Evolutionary conservation across 1,139 yeast genomes (phyloP).

Genomic region (Blastobotrys raffinosifermentans): DNA sequence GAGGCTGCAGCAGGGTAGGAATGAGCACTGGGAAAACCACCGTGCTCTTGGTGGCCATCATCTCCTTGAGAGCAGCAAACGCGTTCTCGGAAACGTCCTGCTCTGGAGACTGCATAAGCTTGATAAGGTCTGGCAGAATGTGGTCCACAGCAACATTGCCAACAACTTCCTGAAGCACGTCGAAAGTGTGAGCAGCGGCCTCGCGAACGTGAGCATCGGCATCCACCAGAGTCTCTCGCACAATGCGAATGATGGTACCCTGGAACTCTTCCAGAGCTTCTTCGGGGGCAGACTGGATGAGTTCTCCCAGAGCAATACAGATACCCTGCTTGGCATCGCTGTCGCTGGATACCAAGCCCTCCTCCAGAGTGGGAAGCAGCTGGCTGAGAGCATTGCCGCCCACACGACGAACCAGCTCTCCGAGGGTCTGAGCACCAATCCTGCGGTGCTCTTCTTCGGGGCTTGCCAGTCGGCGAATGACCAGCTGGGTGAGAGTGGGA

Average conservation of each 20-base stretch:
- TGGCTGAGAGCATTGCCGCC: constrained; percentile 85
- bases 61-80: constrained; percentile 80
- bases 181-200: constrained; percentile 90
- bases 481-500: constrained; percentile 73
- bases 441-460: constrained; percentile 70
- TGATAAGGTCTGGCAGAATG: constrained; percentile 76
- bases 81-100: constrained; percentile 57
- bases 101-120: constrained; percentile 58
- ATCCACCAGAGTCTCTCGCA: constrained; percentile 76
- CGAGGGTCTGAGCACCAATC: constrained; percentile 90
- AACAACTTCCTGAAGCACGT: constrained; percentile 69
- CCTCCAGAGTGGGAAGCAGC: constrained; percentile 77
- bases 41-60: constrained; percentile 86
- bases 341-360: constrained; percentile 55
- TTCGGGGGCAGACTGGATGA: constrained; percentile 65
- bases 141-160: constrained; percentile 88
- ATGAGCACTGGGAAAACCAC: constrained; percentile 89
- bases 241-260: constrained; percentile 62
- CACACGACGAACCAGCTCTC: constrained; percentile 92
- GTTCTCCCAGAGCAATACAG: constrained; percentile 85
- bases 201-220: constrained; percentile 68
- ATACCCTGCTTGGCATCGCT: constrained; percentile 91
- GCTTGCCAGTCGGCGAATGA: constrained; percentile 79
- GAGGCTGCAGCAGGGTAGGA: constrained; percentile 77
- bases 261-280: constrained; percentile 64